Evolutionary conservation across 352 stramenopile species (phyloP).

Genomic region (Pythium apleroticum): DNA sequence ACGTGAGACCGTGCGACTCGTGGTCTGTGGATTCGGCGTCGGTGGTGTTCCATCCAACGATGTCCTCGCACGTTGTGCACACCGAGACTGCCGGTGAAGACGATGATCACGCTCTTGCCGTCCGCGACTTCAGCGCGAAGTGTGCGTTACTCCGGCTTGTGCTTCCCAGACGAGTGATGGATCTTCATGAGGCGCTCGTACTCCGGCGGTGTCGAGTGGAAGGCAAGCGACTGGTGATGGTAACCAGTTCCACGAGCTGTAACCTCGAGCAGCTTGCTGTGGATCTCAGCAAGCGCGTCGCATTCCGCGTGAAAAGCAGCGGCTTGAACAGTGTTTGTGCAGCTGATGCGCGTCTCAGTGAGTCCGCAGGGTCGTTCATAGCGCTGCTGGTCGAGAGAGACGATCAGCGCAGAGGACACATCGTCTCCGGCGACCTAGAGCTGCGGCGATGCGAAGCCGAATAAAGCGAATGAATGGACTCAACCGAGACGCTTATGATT

Average conservation of each 20-base stretch:
- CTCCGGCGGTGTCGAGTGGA: constrained; percentile 1
- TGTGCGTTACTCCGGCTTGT: not conserved
- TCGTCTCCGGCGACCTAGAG: not conserved
- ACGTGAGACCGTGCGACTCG: constrained; percentile 17
- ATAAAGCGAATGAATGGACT: too few species aligned
- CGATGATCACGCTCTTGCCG: constrained; percentile 2
- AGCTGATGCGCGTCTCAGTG: not conserved
- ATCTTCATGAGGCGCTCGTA: not conserved
- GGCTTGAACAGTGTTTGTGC: not conserved
- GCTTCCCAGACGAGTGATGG: not conserved
- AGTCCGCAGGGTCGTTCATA: not conserved
- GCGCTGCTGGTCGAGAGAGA: not conserved
- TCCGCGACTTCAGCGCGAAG: constrained; percentile 17
- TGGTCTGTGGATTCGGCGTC: constrained; percentile 3
- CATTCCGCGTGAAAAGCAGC: not conserved
- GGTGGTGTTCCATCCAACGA: constrained; percentile 21
- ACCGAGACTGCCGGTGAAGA: not conserved
- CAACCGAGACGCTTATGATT: too few species aligned
- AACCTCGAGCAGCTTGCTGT: not conserved
- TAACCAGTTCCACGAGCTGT: not conserved
- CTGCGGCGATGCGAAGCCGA: not conserved
- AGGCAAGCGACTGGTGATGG: constrained; percentile 1
- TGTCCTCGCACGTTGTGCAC: constrained; percentile 10
- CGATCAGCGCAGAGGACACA: not conserved
- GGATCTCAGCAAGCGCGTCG: constrained; percentile 5